phyloP scores from a whole-genome alignment of 108 stramenopile species.

The Nannochloropsis gaditana region DNA sequence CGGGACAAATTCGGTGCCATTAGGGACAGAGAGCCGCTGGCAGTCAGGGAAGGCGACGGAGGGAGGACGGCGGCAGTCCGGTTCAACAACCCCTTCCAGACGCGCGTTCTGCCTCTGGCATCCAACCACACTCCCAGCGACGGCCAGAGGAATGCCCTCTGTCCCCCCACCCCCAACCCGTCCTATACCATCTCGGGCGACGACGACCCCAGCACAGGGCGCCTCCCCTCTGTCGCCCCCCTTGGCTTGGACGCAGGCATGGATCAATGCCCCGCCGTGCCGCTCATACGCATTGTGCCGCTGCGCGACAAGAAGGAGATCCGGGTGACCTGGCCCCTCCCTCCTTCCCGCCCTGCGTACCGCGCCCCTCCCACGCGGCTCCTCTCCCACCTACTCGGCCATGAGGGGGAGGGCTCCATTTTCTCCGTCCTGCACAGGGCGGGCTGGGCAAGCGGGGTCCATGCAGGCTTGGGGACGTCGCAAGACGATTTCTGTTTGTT shows the following conservation, averaged over 20 bases:
- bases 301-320: slow-evolving; percentile 13
- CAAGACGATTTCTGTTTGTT: slow-evolving; percentile 41
- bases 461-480: slow-evolving; percentile 60
- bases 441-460: slow-evolving; percentile 67
- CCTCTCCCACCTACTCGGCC: slow-evolving; percentile 65
- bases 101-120: not conserved
- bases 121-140: not conserved
- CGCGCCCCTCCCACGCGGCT: slow-evolving; percentile 30
- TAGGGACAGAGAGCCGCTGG: not conserved
- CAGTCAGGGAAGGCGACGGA: not conserved
- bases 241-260: not conserved
- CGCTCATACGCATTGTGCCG: not conserved
- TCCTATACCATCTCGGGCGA: not conserved
- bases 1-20: slow-evolving; percentile 66
- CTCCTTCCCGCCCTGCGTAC: slow-evolving; percentile 25
- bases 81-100: not conserved
- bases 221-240: not conserved
- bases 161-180: not conserved
- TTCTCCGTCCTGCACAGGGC: slow-evolving; percentile 63
- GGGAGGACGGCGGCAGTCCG: not conserved
- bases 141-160: too few relatives aligned
- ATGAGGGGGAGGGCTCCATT: slow-evolving; percentile 65
- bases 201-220: not conserved
- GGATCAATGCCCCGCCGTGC: not conserved
- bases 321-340: slow-evolving; percentile 29